Percentiles rank a stretch among this genome's conserved stretches.
Conservation (phyloP, 805 yeast species). For the Kodamaea kakaduensis region DNA sequence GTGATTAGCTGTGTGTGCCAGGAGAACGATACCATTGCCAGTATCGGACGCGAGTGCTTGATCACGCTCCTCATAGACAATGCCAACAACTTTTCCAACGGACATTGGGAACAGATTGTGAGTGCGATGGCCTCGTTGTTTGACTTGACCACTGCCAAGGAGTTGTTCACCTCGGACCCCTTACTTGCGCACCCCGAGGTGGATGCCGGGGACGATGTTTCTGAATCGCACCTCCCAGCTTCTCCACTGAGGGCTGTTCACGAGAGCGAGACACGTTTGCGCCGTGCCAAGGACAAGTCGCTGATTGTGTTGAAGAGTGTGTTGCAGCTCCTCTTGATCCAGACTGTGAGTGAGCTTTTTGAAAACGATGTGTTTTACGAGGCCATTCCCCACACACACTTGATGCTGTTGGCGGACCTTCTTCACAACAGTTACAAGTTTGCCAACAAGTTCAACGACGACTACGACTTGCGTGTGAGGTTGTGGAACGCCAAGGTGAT, state of each 20-base stretch:
- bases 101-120: constrained; percentile 74
- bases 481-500: constrained; percentile 90
- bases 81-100: constrained; percentile 52
- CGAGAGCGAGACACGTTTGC: constrained; percentile 35
- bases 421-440: constrained; percentile 72
- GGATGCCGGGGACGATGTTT: constrained; percentile 30
- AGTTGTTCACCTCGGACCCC: constrained; percentile 66
- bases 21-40: constrained; percentile 93
- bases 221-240: constrained; percentile 12
- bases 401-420: constrained; percentile 56
- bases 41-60: constrained; percentile 89
- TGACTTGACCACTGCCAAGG: constrained; percentile 79
- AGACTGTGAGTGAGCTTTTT: constrained; percentile 75
- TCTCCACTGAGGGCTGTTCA: constrained; percentile 12
- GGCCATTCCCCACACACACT: constrained; percentile 60
- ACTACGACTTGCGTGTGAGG: constrained; percentile 81
- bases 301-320: constrained; percentile 90
- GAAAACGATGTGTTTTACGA: constrained; percentile 66
- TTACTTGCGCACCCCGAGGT: constrained; percentile 25
- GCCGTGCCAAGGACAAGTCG: constrained; percentile 54
- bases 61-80: constrained; percentile 78
- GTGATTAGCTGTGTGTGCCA: constrained; percentile 89
- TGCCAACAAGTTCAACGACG: constrained; percentile 83
- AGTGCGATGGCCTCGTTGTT: constrained; percentile 66
- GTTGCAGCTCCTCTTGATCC: constrained; percentile 83